Conservation (phyloP, 768 basidiomycete species). For the Kwoniella mangroviensis region DNA sequence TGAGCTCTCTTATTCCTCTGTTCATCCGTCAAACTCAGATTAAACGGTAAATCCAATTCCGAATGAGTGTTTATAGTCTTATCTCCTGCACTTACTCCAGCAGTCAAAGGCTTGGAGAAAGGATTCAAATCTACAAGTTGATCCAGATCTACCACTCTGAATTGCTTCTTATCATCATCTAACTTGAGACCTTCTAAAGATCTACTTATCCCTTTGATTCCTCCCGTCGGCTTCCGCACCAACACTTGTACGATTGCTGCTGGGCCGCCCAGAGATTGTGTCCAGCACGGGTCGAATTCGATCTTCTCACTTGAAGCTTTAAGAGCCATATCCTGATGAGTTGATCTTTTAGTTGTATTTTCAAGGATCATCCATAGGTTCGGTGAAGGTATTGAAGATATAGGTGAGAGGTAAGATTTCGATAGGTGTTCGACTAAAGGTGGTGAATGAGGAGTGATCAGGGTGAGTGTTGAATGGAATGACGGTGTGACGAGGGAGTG, state of each 20-base stretch:
- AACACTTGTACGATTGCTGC: conserved; percentile 68
- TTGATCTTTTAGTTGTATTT: conserved; percentile 67
- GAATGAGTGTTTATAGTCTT: conserved; percentile 61
- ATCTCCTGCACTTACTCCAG: background rate
- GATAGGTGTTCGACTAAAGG: conserved; percentile 71
- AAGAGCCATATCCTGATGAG: conserved; percentile 60
- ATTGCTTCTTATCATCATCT: background rate
- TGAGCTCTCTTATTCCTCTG: conserved; percentile 78
- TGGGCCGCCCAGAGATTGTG: conserved; percentile 63
- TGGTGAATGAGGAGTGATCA: conserved; percentile 67
- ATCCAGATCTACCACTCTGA: conserved; percentile 19
- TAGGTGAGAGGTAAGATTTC: conserved; percentile 71
- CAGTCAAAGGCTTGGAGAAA: conserved; percentile 30
- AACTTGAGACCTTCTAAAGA: conserved; percentile 36
- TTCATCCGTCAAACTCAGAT: conserved; percentile 77
- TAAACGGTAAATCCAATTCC: conserved; percentile 78
- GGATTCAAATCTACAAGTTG: conserved; percentile 29
- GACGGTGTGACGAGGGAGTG: conserved; percentile 38
- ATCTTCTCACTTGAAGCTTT: conserved; percentile 21
- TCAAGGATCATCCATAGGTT: conserved; percentile 82
- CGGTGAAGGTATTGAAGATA: conserved; percentile 68
- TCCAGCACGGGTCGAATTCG: conserved; percentile 56
- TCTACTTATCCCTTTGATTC: conserved; percentile 52
- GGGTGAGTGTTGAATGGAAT: conserved; percentile 42
- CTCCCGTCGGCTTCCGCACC: conserved; percentile 52